Conservation (phyloP, 2,329 filamentous ascomycete genomes). For the Parastagonospora avenae region DNA sequence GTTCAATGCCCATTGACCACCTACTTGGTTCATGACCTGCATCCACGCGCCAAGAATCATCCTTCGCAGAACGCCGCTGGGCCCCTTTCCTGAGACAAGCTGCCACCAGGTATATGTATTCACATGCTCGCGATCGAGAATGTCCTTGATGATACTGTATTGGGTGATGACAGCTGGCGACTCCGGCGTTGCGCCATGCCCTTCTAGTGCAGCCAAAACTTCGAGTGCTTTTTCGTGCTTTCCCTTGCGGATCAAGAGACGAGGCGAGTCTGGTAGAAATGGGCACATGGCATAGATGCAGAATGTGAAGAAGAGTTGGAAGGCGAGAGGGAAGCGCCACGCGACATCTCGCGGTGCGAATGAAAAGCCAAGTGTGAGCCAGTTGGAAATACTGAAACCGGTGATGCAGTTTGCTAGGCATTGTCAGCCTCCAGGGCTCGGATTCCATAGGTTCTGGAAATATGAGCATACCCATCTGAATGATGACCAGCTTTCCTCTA, state of each 20-base stretch:
- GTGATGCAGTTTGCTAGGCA: conserved; percentile 48
- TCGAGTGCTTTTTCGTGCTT: conserved; percentile 50
- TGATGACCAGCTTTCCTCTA: conserved; percentile 53
- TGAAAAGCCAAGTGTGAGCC: conserved; percentile 51
- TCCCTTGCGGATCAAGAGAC: conserved; percentile 60
- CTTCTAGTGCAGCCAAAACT: conserved; percentile 45
- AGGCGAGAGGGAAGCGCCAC: conserved; percentile 58
- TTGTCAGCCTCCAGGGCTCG: conserved; percentile 1
- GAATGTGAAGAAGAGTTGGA: conserved; percentile 64
- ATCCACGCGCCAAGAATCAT: conserved; percentile 54
- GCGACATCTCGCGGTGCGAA: conserved; percentile 45
- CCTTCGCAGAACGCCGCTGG: conserved; percentile 49
- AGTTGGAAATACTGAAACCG: conserved; percentile 52
- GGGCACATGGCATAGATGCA: conserved; percentile 59
- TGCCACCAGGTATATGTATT: conserved; percentile 54
- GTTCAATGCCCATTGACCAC: too few relatives aligned
- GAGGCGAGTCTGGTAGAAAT: conserved; percentile 48
- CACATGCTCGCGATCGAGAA: conserved; percentile 52
- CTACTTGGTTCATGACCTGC: conserved; percentile 52
- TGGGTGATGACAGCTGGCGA: conserved; percentile 41
- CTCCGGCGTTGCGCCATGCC: conserved; percentile 45
- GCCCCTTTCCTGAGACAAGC: conserved; percentile 49
- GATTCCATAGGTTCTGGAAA: too few relatives aligned
- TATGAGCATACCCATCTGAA: conserved; percentile 47
- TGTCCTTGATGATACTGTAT: conserved; percentile 47